Evolutionary conservation across 495 filamentous ascomycete genomes (phyloP).

Genomic region (Penicillium canariense): DNA sequence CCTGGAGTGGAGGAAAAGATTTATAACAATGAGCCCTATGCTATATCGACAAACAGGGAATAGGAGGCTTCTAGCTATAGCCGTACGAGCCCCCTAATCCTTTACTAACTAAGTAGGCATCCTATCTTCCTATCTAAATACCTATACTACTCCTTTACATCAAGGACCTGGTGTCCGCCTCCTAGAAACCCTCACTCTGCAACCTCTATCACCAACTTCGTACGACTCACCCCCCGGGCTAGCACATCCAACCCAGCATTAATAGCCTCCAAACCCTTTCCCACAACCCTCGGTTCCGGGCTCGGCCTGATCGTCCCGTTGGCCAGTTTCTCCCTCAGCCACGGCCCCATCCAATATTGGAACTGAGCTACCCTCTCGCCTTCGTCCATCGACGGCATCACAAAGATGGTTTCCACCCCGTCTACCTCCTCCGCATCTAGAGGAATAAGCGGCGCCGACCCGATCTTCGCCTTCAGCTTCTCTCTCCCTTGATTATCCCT

Average conservation of each 20-base stretch:
- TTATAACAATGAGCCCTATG: too few species aligned
- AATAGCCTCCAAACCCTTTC: conserved; percentile 41
- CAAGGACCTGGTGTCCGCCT: too few species aligned
- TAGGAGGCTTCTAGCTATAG: too few species aligned
- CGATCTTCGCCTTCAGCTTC: conserved; percentile 34
- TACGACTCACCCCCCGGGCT: conserved; percentile 45
- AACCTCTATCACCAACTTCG: conserved; percentile 48
- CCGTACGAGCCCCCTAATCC: too few species aligned
- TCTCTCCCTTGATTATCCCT: conserved; percentile 10
- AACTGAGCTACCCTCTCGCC: conserved; percentile 36
- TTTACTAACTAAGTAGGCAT: too few species aligned
- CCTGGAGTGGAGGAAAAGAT: too few species aligned
- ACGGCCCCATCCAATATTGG: conserved; percentile 42
- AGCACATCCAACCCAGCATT: conserved; percentile 45
- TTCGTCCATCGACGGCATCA: conserved; percentile 33
- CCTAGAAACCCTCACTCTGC: conserved; percentile 26
- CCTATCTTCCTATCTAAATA: too few species aligned
- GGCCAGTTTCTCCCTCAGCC: conserved; percentile 39
- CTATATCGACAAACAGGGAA: too few species aligned
- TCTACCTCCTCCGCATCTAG: conserved; percentile 29
- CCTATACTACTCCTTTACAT: too few species aligned
- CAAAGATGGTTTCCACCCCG: conserved; percentile 42
- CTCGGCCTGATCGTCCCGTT: conserved; percentile 43
- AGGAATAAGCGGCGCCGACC: conserved; percentile 32
- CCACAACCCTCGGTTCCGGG: conserved; percentile 43